phyloP scores from a whole-genome alignment of 176 grass and related monocot species.

The Cenchrus americanus region DNA sequence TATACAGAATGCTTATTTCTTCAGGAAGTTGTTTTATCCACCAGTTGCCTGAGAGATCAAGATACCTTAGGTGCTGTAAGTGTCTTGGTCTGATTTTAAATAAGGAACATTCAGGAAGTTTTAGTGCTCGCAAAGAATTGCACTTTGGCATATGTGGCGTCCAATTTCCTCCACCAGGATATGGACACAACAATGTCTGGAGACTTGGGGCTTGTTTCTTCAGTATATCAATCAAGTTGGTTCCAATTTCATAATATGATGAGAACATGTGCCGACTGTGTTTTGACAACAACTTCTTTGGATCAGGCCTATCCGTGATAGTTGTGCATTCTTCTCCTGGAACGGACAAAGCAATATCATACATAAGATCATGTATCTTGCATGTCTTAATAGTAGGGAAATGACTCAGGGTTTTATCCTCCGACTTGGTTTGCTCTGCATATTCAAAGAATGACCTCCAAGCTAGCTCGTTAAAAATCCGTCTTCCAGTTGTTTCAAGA shows the following conservation, averaged over 20 bases:
- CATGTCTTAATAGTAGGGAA: neutral
- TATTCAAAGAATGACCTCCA: conserved; percentile 33
- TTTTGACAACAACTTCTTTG: neutral
- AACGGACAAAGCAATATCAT: neutral
- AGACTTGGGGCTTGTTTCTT: neutral
- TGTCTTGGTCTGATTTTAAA: neutral
- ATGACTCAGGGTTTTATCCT: neutral
- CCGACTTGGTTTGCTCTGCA: neutral
- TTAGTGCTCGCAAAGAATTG: neutral
- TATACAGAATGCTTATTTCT: conserved; percentile 12
- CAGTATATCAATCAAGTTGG: neutral
- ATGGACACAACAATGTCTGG: neutral
- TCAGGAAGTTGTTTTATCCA: neutral
- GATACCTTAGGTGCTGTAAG: neutral
- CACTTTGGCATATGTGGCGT: neutral
- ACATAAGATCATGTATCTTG: neutral
- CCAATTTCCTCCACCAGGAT: fast-evolving
- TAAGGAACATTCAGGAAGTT: fast-evolving
- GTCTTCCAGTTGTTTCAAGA: neutral
- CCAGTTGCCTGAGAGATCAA: fast-evolving
- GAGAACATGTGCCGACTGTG: neutral
- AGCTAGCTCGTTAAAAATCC: neutral
- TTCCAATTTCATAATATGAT: neutral
- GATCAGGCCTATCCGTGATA: neutral
- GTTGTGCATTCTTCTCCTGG: neutral